phyloP scores from a whole-genome alignment of 768 basidiomycete species.

The Leccinum sublutescens region DNA sequence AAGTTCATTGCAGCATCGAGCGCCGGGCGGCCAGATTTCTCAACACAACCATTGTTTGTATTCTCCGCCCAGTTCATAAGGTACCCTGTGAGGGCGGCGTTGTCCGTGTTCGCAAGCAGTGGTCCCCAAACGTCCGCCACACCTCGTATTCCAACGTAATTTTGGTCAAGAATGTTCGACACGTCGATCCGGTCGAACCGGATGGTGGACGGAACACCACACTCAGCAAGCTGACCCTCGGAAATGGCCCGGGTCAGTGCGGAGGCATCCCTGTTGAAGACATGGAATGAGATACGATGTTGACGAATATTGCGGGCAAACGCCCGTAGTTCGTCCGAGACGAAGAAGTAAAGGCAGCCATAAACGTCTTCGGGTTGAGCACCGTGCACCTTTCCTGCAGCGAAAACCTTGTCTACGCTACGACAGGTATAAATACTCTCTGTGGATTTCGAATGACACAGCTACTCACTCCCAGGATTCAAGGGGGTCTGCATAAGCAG shows the following conservation, averaged over 20 bases:
- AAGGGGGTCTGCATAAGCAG: constrained; percentile 43
- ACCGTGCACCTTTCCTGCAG: constrained; percentile 39
- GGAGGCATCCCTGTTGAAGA: constrained; percentile 39
- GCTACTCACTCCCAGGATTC: constrained; percentile 49
- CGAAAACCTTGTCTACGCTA: constrained; percentile 41
- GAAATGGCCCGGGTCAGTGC: constrained; percentile 39
- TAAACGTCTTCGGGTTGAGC: constrained; percentile 43
- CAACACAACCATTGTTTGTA: constrained; percentile 1
- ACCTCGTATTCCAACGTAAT: constrained; percentile 27
- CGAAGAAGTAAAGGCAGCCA: constrained; percentile 49
- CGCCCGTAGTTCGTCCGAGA: constrained; percentile 38
- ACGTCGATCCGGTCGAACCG: constrained; percentile 45
- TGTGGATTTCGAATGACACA: not conserved
- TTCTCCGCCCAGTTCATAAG: constrained; percentile 47
- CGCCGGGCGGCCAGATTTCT: constrained; percentile 5
- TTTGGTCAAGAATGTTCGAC: constrained; percentile 39
- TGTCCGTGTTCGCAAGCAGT: constrained; percentile 30
- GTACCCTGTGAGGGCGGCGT: constrained; percentile 40
- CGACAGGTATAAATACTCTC: constrained; percentile 11
- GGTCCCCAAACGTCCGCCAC: constrained; percentile 38
- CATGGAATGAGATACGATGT: constrained; percentile 34
- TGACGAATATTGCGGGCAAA: constrained; percentile 38
- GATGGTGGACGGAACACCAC: constrained; percentile 23
- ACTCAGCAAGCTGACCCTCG: constrained; percentile 12
- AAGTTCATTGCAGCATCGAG: constrained; percentile 2